Conservation (phyloP, 1,139 yeast genomes). For the Candida sanyaensis region DNA sequence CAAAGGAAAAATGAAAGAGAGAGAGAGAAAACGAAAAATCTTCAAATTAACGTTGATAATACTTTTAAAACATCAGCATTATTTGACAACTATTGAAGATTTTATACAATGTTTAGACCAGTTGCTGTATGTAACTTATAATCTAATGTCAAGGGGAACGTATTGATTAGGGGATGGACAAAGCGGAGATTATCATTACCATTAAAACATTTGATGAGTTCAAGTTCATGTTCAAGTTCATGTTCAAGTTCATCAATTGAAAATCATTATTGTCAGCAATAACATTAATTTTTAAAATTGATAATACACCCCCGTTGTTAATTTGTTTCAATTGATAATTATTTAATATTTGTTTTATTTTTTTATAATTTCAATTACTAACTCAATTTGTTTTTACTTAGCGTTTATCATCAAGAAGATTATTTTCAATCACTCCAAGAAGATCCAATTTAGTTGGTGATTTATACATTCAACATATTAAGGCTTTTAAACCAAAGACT, state of each 20-base stretch:
- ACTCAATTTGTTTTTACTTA: constrained; percentile 3
- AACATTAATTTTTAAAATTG: too few relatives aligned
- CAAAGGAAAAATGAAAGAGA: not conserved
- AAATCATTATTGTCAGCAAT: too few relatives aligned
- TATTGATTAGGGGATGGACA: not conserved
- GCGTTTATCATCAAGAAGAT: constrained; percentile 40
- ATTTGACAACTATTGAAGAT: not conserved
- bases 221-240: too few relatives aligned
- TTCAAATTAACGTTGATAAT: not conserved
- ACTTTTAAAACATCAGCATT: not conserved
- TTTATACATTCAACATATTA: constrained; percentile 83
- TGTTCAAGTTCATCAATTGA: too few relatives aligned
- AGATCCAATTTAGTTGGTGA: constrained; percentile 74
- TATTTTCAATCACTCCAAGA: constrained; percentile 46
- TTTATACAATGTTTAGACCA: constrained; percentile 38
- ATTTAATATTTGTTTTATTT: not conserved
- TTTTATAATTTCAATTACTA: not conserved
- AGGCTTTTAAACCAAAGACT: constrained; percentile 84
- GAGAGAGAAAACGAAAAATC: constrained; percentile 6
- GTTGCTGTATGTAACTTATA: constrained; percentile 28
- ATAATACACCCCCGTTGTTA: not conserved
- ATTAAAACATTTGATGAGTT: too few relatives aligned
- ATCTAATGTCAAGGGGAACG: too few relatives aligned
- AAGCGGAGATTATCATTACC: too few relatives aligned
- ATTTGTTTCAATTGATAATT: not conserved